Evolutionary conservation across 2,329 filamentous ascomycete genomes (phyloP).

Genomic region (Sporothrix curviconia): DNA sequence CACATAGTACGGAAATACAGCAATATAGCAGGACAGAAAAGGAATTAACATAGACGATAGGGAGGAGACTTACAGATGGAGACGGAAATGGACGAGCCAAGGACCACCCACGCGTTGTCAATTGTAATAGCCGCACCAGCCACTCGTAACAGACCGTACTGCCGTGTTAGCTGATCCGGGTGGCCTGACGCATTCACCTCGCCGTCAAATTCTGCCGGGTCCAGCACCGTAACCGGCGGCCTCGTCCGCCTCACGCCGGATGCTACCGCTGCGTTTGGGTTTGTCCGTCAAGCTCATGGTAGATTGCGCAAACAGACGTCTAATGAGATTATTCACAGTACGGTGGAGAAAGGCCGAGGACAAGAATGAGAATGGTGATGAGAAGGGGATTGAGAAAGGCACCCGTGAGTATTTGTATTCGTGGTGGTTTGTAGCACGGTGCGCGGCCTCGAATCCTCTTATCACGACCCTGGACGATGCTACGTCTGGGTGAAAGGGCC

Average conservation of each 20-base stretch:
- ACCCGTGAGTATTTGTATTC: background rate
- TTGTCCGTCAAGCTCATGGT: background rate
- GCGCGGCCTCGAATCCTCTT: background rate
- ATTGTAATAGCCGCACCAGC: conserved; percentile 55
- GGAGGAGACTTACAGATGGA: conserved; percentile 35
- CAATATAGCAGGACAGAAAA: conserved; percentile 5
- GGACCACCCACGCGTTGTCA: conserved; percentile 59
- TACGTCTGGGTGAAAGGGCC: background rate
- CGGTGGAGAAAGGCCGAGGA: background rate
- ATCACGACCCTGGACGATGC: background rate
- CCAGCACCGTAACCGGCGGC: background rate
- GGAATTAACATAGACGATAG: background rate
- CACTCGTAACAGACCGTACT: conserved; percentile 54
- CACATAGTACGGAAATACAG: no score
- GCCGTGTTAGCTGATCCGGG: conserved; percentile 54
- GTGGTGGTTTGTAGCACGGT: background rate
- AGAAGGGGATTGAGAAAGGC: no score
- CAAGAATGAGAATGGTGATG: no score
- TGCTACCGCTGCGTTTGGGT: background rate
- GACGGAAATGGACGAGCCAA: conserved; percentile 54
- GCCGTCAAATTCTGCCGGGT: background rate
- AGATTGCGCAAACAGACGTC: background rate
- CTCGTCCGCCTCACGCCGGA: conserved; percentile 1
- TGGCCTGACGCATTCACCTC: conserved; percentile 57
- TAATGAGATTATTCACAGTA: background rate